Base-by-base conservation (phyloP, 768 basidiomycete genomes). In the Leucocoprinus birnbaumii region DNA sequence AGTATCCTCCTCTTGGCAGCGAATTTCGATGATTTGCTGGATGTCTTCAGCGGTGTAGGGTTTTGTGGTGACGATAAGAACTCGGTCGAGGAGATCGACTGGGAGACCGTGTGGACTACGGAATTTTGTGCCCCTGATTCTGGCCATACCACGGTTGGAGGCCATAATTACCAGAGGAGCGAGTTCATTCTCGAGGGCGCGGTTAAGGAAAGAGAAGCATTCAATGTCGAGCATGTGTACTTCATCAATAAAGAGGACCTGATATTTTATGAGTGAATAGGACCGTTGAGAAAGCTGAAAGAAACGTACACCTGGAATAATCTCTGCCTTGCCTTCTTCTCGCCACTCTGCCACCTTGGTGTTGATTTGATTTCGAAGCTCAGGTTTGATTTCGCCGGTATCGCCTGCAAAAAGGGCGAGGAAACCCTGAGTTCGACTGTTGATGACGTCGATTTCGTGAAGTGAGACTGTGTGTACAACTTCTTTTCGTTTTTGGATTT, bases 151-250 rank as follows among this genome's bases (percentile, higher is more conserved):
- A 14, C 96, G 81, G 68, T 99, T 99, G 44, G 91, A 93, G 1
- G 96, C 96, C 96, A 99, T 98, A 63, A 99, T 94, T 35, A 99
- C 96, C 51, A 98, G 75, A 1, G 96, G 96, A 1, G 96, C 87
- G 1, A 98, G 79, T 58, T 96, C 95, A 57, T 87, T 86, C 68
- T 99, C 96, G 46, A 99, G 78, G 2, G 96, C 96, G 31, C 96
- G 85, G 68, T 99, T 99, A 57, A 99, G 78, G 80, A 95, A 99
- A 6, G 95, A 97, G 78, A 98, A 98, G 67, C 96, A 98, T 68
- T 98, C 96, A 59, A 99, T 98, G 69, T 99, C 96, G 61, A 99
- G 86, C 96, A 99, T 99, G 78, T 98, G 96, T 11, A 98, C 96
- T 73, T 98, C 96, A 71, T 98, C 96, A 62, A 98, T 97, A 77